A percentile compares a stretch with the other conserved stretches of the same genome.
These are phyloP conservation scores for Martensiomyces pterosporus DNA, from an alignment of 192 early-diverging fungal genomes.

Conservation along the genomic window DNA sequence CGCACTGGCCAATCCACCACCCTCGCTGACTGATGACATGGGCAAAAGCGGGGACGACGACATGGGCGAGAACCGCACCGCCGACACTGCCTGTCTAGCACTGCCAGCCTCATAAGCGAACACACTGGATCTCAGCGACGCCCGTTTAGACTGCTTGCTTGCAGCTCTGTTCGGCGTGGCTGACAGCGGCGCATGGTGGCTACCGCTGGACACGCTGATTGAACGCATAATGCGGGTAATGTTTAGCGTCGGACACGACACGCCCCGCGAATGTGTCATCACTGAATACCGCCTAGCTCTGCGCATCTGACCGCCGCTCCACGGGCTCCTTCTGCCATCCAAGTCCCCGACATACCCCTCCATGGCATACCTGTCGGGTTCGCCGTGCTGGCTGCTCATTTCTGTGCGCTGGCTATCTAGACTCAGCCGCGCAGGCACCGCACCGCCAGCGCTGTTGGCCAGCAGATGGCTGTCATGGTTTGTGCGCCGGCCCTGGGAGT, in stretches of 20 bases:
- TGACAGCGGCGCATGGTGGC: too few species aligned
- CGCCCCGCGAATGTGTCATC: slow-evolving; percentile 32
- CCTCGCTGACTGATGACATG: too few species aligned
- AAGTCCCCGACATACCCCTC: neutral
- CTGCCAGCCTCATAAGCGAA: too few species aligned
- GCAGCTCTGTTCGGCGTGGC: too few species aligned
- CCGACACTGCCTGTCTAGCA: too few species aligned
- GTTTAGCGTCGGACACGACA: slow-evolving; percentile 39
- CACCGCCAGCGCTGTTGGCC: neutral
- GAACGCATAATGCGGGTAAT: slow-evolving; percentile 48
- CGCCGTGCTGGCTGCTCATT: slow-evolving; percentile 14
- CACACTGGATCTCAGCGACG: too few species aligned
- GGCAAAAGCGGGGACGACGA: too few species aligned
- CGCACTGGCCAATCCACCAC: too few species aligned
- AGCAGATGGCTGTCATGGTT: neutral
- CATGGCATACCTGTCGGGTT: neutral
- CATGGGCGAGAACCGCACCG: too few species aligned
- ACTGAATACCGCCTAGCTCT: slow-evolving; percentile 26
- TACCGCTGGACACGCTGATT: slow-evolving; percentile 33
- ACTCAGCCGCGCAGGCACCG: slow-evolving; percentile 20
- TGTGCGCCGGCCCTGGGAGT: neutral
- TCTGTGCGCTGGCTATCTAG: slow-evolving; percentile 36
- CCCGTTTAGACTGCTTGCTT: too few species aligned
- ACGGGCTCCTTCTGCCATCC: slow-evolving; percentile 9
- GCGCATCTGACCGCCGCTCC: slow-evolving; percentile 29